Evolutionary conservation across 768 basidiomycete genomes (phyloP).

Genomic region (Rhodotorula kratochvilovae): DNA sequence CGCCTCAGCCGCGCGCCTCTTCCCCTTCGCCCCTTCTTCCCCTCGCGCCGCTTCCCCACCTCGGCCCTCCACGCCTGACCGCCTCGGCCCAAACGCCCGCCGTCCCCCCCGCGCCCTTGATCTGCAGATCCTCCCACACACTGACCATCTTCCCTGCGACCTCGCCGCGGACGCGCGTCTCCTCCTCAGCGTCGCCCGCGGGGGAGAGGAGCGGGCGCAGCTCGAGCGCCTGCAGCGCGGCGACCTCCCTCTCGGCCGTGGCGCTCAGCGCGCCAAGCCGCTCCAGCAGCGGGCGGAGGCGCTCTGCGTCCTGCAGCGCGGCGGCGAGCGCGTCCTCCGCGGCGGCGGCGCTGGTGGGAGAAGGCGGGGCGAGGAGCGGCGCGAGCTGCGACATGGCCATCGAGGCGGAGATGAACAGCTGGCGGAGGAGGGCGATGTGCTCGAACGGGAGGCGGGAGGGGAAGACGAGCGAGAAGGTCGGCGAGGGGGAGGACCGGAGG

Average conservation of each 20-base stretch:
- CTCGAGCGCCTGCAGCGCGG: constrained; percentile 21
- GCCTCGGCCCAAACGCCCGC: constrained; percentile 12
- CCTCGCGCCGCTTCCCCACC: background rate
- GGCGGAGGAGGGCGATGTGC: constrained; percentile 70
- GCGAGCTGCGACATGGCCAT: constrained; percentile 67
- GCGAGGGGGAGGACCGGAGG: constrained; percentile 18
- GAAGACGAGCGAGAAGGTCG: constrained; percentile 50
- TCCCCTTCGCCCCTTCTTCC: background rate
- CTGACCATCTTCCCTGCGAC: constrained; percentile 4
- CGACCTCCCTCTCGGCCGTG: constrained; percentile 12
- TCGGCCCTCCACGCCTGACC: background rate
- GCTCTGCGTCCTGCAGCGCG: constrained; percentile 18
- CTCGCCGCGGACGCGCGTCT: background rate
- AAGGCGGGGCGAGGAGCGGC: constrained; percentile 59
- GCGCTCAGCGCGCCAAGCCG: constrained; percentile 8
- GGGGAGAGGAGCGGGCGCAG: constrained; percentile 8
- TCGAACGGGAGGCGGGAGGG: constrained; percentile 68
- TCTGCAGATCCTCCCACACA: constrained; percentile 20
- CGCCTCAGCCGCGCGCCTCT: no score
- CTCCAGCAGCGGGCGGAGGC: constrained; percentile 14
- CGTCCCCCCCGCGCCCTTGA: constrained; percentile 15
- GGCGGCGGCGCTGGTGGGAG: background rate
- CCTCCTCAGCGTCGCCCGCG: background rate
- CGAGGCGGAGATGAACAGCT: constrained; percentile 68
- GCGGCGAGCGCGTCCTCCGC: background rate